Base-by-base conservation (phyloP, 2,329 filamentous ascomycete genomes). In the Metarhizium robertsii region DNA sequence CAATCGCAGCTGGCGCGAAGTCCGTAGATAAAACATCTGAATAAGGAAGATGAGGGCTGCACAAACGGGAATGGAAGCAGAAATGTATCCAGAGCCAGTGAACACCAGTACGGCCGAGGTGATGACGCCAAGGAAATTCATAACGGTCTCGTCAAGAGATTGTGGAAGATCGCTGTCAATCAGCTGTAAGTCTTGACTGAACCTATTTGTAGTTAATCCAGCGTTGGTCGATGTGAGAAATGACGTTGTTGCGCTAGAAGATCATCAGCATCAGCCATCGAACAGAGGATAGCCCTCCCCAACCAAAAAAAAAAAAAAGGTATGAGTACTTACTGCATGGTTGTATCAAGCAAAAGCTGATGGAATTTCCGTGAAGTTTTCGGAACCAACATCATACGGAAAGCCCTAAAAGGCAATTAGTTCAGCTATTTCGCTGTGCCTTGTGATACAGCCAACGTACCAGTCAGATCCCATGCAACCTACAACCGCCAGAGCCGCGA, bases 1-100 rank as follows among this genome's bases (percentile, higher is more conserved):
- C 14, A 81, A 71, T 46, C 81, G 73, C 3, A 85, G 65, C 63
- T 85, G 81, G 0, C 81, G 71, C 0, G 80, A 83, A 0, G 81
- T 85, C 0, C 77, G 72, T 1, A 85, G 72, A 60, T 85, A 85
- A 53, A 81, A 72, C 47, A 72, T 75, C 59, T 83, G 80, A 1
- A 85, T 65, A 2, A 69, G 54, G 53, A 75, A 83, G 1, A 83
- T 58, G 0, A 74, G 58, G 1, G 61, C 65, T 4, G 73, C 54
- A 1, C 82, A 62, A 5, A 78, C 65, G 0, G 80, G 80, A 55
- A 81, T 77, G 0, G 70, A 67, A n/a, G 78, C 69, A 1, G 73
- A 72, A 0, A 78, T 66, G 55, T 72, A 79, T 62, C 57, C 72
- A 59, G 54, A 74, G 59, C 55, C 60, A 0, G 58, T 58, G 2